Evolutionary conservation across 805 yeast genomes (phyloP).

Genomic region (Lipomyces sp.): DNA sequence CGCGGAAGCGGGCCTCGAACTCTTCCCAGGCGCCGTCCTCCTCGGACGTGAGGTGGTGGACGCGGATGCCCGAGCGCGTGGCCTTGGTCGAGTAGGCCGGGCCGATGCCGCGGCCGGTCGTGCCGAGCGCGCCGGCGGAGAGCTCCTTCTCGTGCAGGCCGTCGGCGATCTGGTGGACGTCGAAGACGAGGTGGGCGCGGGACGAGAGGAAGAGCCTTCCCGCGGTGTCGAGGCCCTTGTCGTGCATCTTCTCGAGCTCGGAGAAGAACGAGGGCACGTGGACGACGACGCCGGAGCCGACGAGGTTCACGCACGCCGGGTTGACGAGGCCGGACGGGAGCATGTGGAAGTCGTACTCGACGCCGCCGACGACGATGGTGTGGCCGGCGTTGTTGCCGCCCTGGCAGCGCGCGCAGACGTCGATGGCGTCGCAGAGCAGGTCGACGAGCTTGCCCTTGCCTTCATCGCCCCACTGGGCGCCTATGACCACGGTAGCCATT

Average conservation of each 20-base stretch:
- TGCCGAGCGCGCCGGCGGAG: slow-evolving; percentile 80
- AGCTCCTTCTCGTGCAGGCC: slow-evolving; percentile 92
- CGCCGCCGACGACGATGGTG: slow-evolving; percentile 86
- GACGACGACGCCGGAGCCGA: slow-evolving; percentile 95
- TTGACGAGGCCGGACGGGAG: slow-evolving; percentile 97
- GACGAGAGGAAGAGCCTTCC: slow-evolving; percentile 83
- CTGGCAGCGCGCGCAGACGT: slow-evolving; percentile 91
- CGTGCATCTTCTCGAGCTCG: slow-evolving; percentile 76
- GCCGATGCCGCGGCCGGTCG: slow-evolving; percentile 98
- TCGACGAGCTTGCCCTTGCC: slow-evolving; percentile 98
- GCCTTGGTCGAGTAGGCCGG: slow-evolving; percentile 97
- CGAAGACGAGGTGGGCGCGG: slow-evolving; percentile 94
- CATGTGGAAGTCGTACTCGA: slow-evolving; percentile 97
- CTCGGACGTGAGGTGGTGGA: slow-evolving; percentile 88
- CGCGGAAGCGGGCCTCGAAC: slow-evolving; percentile 71
- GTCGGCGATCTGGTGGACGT: slow-evolving; percentile 96
- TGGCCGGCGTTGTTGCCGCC: slow-evolving; percentile 99
- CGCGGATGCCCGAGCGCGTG: slow-evolving; percentile 92
- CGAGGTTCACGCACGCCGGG: slow-evolving; percentile 80
- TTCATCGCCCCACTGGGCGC: slow-evolving; percentile 99
- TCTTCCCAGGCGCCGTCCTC: slow-evolving; percentile 92
- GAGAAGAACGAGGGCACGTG: slow-evolving; percentile 90
- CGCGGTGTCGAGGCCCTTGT: slow-evolving; percentile 61
- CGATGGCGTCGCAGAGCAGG: slow-evolving; percentile 88
- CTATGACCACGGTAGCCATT: slow-evolving; percentile 75